Base-by-base conservation (phyloP, 148 eudicot species). In the Drosera capensis region DNA sequence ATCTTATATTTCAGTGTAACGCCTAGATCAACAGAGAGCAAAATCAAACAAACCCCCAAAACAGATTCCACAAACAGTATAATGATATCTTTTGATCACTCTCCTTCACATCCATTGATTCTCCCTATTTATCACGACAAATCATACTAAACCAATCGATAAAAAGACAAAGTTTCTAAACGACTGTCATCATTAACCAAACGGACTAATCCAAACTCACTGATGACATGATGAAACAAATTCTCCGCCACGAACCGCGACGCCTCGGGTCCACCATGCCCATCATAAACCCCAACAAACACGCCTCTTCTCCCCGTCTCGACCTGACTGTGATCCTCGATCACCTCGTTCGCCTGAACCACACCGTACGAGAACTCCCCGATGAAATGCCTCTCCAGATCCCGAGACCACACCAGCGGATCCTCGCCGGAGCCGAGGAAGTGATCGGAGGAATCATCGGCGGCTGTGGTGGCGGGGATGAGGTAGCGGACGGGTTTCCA, bases 381-480 rank as follows among this genome's bases (percentile, higher is more conserved):
- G 34, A 26, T 9, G 31, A 20, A 23, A 26, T 26, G 30, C 1
- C 12, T 18, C 17, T 20, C 31, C 3, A 26, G 21, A 18, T 45
- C 31, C 2, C 30, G 15, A 12, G 19, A 25, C 49, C 49, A 45
- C 11, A 45, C 2, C 11, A 34, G 38, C 6, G 38, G n/a, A 15
- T 34, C 38, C 3, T 34, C 14, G 9, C n/a, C 2, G n/a, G 3
- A 34, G 38, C 5, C n/a, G 3, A 9, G n/a, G 38, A 13, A 13
- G 14, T 28, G 7, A 11, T 5, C 38, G 38, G 6, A 13, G 38
- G 9, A 4, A 14, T 50, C 49, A 42, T 45, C 50, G 21, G 26
- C 49, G 49, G 23, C 62, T 70, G 60, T 64, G 49, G 23, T 66
- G 69, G 60, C 60, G 26, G 63, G 70, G 43, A 49, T 63, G 52